Conservation (phyloP, 345 rosid genomes). For the Crucihimalaya himalaica region DNA sequence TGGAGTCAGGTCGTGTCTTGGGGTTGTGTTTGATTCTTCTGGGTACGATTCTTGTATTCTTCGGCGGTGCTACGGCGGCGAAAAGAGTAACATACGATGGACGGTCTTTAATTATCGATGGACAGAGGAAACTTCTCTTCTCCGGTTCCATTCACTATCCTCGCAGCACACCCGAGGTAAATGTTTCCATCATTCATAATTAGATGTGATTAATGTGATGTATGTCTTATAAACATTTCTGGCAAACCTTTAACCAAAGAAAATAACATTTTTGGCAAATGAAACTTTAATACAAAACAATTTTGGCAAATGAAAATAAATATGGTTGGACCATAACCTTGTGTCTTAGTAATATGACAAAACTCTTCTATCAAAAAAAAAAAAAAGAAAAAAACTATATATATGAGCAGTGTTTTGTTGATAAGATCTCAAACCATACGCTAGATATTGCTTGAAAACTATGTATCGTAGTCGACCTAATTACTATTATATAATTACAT, state of each 20-base stretch:
- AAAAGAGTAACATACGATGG: slow-evolving; percentile 48
- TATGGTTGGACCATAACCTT: slow-evolving; percentile 29
- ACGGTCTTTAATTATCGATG: slow-evolving; percentile 55
- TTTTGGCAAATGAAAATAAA: slow-evolving; percentile 6
- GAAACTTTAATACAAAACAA: background rate
- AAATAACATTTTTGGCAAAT: background rate
- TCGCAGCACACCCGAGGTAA: slow-evolving; percentile 65
- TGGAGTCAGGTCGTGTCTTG: slow-evolving; percentile 18
- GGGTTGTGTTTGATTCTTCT: slow-evolving; percentile 27
- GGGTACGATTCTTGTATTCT: slow-evolving; percentile 19
- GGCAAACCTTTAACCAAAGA: background rate
- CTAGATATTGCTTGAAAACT: background rate
- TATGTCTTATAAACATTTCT: background rate
- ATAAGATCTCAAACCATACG: slow-evolving; percentile 3
- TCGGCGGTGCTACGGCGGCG: slow-evolving; percentile 36
- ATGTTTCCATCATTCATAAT: background rate
- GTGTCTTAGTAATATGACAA: slow-evolving; percentile 27
- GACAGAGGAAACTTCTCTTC: slow-evolving; percentile 53
- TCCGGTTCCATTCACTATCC: slow-evolving; percentile 69
- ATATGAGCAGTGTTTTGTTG: background rate
- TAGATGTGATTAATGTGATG: background rate
- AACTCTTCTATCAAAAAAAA: background rate
- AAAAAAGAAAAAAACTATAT: slow-evolving; percentile 5
- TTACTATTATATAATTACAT: background rate
- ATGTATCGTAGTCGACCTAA: background rate